A percentile compares a stretch with the other conserved stretches of the same genome.
Evolutionary conservation across 1,284 basidiomycete genomes (phyloP).

Genomic region (Cutaneotrichosporon cutaneum): DNA sequence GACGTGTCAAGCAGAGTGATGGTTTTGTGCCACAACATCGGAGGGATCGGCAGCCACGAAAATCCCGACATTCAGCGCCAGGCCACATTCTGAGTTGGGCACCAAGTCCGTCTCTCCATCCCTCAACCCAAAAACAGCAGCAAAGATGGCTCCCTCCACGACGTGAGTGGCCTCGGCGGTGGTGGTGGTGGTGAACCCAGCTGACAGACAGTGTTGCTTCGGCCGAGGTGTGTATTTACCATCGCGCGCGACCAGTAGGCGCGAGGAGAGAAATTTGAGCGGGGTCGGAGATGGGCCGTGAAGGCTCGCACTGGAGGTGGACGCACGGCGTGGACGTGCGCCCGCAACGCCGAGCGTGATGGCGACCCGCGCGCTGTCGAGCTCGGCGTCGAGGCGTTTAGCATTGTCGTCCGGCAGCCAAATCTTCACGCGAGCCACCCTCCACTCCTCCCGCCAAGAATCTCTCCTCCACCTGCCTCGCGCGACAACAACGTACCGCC

Average conservation of each 20-base stretch:
- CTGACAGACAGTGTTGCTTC: constrained; percentile 20
- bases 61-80: background rate
- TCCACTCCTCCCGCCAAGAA: background rate
- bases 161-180: constrained; percentile 8
- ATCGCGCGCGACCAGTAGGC: background rate
- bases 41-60: background rate
- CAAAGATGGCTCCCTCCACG: constrained; percentile 8
- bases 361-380: background rate
- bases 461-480: background rate
- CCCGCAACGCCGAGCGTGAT: background rate
- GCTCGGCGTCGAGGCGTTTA: background rate
- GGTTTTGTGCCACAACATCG: background rate
- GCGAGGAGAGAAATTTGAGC: constrained; percentile 11
- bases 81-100: background rate
- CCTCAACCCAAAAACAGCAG: constrained; percentile 14
- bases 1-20: background rate
- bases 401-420: background rate
- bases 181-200: background rate
- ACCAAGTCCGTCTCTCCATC: constrained; percentile 11
- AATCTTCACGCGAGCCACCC: background rate
- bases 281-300: background rate
- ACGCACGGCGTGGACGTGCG: background rate
- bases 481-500: background rate
- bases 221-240: constrained; percentile 17
- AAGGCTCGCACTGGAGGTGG: background rate